Base-by-base conservation (phyloP, 2,329 filamentous ascomycete species). In the Aspergillus japonicus region DNA sequence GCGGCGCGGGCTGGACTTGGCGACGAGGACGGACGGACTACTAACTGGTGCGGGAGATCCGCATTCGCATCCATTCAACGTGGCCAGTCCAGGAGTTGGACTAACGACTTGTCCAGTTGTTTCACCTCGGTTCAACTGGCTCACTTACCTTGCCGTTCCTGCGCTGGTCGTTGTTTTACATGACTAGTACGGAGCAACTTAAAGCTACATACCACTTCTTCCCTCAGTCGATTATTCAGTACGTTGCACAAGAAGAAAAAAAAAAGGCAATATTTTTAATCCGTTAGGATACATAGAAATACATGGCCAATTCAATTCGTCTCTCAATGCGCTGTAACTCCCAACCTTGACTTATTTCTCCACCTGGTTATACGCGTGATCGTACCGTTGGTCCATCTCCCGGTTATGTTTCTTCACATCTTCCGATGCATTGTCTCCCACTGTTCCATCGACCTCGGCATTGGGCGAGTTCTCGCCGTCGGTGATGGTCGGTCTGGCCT, bases 401-500 rank as follows among this genome's bases (percentile, higher is more conserved):
- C 59, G 57, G 53, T 76, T 77, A 61, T 76, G 74, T 56, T 59
- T 54, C 56, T 68, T 74, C 57, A 76, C 74, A 58, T 76, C 74
- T 10, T 71, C 63, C 0, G 74, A 71, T 1, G 74, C 52, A 64
- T 75, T 66, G 0, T 64, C 53, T 1, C 62, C 60, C 12, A 56
- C 39, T 1, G 71, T 66, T 0, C 74, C 74, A 5, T 71, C 56
- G 2, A 58, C 49, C 47, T 76, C 72, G 8, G 71, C 53, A 42
- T 74, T 68, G 8, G 69, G 67, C 2, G 73, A 72, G 47, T 72
- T 65, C 10, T 61, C 65, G 7, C 69, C 71, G 50, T 71, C 68
- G n/a, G 54, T 64, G 11, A 77, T 64, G 3, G 73, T 75, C 14
- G 74, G 73, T 4, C 62, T 64, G 21, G 74, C 72, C 2, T 74